phyloP scores from a whole-genome alignment of 257 asterid species.

The Capsicum chinense region DNA sequence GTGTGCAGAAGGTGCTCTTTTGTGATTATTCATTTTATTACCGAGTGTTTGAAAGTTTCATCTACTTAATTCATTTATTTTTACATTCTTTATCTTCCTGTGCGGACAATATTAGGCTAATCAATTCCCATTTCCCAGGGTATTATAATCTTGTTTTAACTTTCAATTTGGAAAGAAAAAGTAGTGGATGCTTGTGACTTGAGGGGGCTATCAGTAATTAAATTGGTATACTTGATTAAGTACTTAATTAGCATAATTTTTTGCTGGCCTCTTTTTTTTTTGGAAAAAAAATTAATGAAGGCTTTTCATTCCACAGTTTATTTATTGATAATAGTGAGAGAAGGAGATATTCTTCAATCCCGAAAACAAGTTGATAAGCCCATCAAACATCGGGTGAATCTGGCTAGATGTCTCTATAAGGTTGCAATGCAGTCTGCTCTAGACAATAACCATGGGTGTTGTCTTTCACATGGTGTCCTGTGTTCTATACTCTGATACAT shows the following conservation, averaged over 20 bases:
- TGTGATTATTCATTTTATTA: background rate
- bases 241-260: background rate
- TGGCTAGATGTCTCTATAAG: background rate
- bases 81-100: background rate
- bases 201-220: background rate
- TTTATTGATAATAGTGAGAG: background rate
- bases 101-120: background rate
- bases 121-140: background rate
- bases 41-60: background rate
- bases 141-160: constrained; percentile 8
- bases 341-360: background rate
- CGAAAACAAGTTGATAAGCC: background rate
- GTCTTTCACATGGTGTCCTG: background rate
- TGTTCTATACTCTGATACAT: background rate
- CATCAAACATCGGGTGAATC: background rate
- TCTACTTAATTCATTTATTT: background rate
- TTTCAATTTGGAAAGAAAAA: background rate
- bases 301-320: background rate
- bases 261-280: background rate
- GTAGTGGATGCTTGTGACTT: background rate
- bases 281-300: background rate
- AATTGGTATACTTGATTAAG: constrained; percentile 11
- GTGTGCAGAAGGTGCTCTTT: constrained; percentile 62
- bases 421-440: constrained; percentile 10
- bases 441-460: background rate